These are phyloP conservation scores for Solanum chacoense DNA, from an alignment of 305 asterid genomes.

Conservation along the genomic window DNA sequence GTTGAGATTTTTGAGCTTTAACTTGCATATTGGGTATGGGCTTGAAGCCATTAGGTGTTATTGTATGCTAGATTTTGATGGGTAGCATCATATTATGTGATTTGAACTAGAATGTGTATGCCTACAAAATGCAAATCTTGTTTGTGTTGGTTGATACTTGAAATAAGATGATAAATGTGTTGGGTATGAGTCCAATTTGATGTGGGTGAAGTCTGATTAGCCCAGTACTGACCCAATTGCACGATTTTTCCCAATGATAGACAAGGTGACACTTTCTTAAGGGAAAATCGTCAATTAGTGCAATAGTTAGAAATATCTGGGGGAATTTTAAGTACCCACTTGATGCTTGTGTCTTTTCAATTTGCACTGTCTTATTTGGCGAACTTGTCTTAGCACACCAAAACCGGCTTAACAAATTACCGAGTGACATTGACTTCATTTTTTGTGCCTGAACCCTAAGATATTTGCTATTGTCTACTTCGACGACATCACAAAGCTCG, in stretches of 20 bases:
- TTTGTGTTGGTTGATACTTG: not conserved
- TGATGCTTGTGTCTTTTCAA: too few relatives aligned
- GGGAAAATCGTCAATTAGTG: not conserved
- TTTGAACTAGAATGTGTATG: not conserved
- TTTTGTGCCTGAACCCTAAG: too few relatives aligned
- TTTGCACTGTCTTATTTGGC: too few relatives aligned
- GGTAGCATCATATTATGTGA: not conserved
- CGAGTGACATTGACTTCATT: too few relatives aligned
- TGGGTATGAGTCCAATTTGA: not conserved
- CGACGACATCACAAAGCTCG: too few relatives aligned
- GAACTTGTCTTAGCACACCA: too few relatives aligned
- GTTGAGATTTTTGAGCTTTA: not conserved
- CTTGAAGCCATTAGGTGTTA: not conserved
- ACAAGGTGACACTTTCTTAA: not conserved
- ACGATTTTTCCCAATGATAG: not conserved
- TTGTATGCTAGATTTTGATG: not conserved
- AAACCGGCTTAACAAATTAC: too few relatives aligned
- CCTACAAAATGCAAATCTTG: not conserved
- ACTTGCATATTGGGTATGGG: not conserved
- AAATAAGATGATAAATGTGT: not conserved
- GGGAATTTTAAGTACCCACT: not conserved
- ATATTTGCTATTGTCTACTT: too few relatives aligned
- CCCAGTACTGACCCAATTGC: not conserved
- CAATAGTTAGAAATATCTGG: not conserved
- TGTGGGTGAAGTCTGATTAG: not conserved